Evolutionary conservation across 768 basidiomycete genomes (phyloP), one percentile per base, ranked within the genome.

Genomic region (Lepiota venenata): DNA sequence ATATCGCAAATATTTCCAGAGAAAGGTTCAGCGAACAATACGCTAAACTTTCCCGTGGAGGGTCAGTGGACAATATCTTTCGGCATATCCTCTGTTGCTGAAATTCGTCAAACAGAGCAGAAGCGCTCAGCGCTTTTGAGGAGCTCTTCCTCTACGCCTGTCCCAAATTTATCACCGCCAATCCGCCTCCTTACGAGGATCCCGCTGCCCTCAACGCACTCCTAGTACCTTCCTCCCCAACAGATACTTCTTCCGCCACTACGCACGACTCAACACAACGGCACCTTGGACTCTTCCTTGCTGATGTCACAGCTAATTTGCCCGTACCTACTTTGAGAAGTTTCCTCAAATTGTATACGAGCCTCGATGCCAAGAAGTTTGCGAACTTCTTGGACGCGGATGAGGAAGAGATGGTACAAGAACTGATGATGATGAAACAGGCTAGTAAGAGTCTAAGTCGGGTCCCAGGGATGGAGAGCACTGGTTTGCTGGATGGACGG

Each of bases 391-490:
- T 96, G 42, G 92, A 93, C 57, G 84, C 82, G 41, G 90, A 91
- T 59, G 96, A 98, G 71, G 96, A 98, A 66, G 89, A 91, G 69
- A 87, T 98, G 64, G 78, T 99, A 55, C 90, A 95, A 71, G 91
- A 96, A 79, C 82, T 98, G 79, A 97, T 98, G 93, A 86, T 93
- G 41, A 82, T 97, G 72, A 98, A 99, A 76, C 86, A 89, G 58
- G 84, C 85, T 0, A 90, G 88, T 61, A 78, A 92, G 63, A 91
- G 88, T 55, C 70, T 87, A 51, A 85, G 83, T 66, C 78, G 88
- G 68, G 79, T 85, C 36, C 72, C 75, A 38, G 88, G 78, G 62
- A 74, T 67, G 32, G 71, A 79, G 57, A 68, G 72, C 39, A 76
- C 77, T 15, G 76, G 86, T 50, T 68, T 97, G 36, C 74, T 98